Conservation (phyloP, 2,329 filamentous ascomycete genomes). For the Leptosphaerulina australis region DNA sequence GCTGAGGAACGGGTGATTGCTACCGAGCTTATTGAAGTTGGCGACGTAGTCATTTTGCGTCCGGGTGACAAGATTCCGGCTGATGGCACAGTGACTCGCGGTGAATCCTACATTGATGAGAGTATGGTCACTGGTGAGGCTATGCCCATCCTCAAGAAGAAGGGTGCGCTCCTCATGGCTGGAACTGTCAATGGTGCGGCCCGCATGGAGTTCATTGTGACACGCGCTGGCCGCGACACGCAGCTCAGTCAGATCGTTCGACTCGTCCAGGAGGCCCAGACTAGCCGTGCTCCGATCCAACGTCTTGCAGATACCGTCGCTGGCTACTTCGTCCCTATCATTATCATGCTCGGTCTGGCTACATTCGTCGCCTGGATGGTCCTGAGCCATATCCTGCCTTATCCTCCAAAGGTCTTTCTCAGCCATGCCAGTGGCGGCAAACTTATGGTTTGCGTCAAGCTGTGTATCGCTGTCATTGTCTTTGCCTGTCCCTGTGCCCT, state of each 20-base stretch:
- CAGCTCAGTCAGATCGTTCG: constrained; percentile 98
- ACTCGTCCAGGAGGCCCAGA: constrained; percentile 97
- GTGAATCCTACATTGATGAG: constrained; percentile 93
- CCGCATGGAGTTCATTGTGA: constrained; percentile 89
- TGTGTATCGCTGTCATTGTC: constrained; percentile 98
- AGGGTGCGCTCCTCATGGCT: constrained; percentile 80
- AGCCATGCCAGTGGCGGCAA: constrained; percentile 82
- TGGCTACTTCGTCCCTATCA: constrained; percentile 90
- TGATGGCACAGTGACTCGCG: constrained; percentile 83
- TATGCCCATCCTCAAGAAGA: constrained; percentile 89
- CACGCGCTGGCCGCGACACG: constrained; percentile 89
- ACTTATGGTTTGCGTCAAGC: constrained; percentile 94
- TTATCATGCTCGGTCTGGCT: constrained; percentile 79
- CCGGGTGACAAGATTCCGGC: constrained; percentile 97
- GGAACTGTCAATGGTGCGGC: constrained; percentile 96
- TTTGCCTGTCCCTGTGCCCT: constrained; percentile 97
- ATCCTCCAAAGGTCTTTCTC: constrained; percentile 89
- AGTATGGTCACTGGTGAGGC: constrained; percentile 99
- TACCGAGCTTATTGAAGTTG: constrained; percentile 91
- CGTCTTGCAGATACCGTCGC: constrained; percentile 88
- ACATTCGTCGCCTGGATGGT: constrained; percentile 96
- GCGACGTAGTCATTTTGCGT: constrained; percentile 88
- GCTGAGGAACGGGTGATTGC: constrained; percentile 86
- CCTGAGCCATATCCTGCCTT: constrained; percentile 79
- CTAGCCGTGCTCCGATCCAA: constrained; percentile 91